A percentile compares a stretch with the other conserved stretches of the same genome.
Conservation (phyloP, 2,329 filamentous ascomycete genomes). For the Paraphaeosphaeria minitans region DNA sequence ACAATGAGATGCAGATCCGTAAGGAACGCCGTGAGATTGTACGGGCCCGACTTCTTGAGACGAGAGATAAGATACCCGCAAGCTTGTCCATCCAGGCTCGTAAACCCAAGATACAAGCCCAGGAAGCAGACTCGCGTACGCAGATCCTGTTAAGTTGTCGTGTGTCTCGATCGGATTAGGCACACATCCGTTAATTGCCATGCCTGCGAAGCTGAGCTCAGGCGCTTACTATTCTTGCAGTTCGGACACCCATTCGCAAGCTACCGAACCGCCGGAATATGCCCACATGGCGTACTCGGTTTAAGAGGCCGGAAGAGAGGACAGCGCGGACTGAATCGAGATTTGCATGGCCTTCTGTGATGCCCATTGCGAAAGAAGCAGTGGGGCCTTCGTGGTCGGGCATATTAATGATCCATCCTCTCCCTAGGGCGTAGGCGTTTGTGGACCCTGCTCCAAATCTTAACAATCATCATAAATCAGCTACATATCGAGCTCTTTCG, state of each 20-base stretch:
- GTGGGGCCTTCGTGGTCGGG: constrained; percentile 34
- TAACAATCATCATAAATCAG: not conserved
- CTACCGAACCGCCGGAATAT: constrained; percentile 32
- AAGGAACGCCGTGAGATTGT: constrained; percentile 18
- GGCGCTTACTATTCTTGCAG: constrained; percentile 32
- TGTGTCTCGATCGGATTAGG: constrained; percentile 33
- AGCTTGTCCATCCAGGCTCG: constrained; percentile 13
- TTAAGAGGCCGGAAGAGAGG: constrained; percentile 14
- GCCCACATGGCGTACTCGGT: constrained; percentile 25
- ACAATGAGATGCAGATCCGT: constrained; percentile 10
- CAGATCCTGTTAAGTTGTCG: constrained; percentile 26
- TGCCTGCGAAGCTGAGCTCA: constrained; percentile 35
- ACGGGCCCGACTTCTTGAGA: constrained; percentile 12
- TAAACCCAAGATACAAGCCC: constrained; percentile 23
- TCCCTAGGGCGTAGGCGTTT: constrained; percentile 19
- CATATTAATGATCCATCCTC: constrained; percentile 27
- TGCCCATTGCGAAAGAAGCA: constrained; percentile 28
- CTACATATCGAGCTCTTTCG: not conserved
- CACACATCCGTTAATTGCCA: constrained; percentile 37
- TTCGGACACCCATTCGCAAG: constrained; percentile 32
- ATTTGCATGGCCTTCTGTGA: constrained; percentile 29
- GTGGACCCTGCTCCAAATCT: not conserved
- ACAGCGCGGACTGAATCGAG: constrained; percentile 34
- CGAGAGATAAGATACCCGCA: constrained; percentile 12
- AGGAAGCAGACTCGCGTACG: constrained; percentile 27